Conservation (phyloP, 306 rosid species). For the Cucumis hystrix region DNA sequence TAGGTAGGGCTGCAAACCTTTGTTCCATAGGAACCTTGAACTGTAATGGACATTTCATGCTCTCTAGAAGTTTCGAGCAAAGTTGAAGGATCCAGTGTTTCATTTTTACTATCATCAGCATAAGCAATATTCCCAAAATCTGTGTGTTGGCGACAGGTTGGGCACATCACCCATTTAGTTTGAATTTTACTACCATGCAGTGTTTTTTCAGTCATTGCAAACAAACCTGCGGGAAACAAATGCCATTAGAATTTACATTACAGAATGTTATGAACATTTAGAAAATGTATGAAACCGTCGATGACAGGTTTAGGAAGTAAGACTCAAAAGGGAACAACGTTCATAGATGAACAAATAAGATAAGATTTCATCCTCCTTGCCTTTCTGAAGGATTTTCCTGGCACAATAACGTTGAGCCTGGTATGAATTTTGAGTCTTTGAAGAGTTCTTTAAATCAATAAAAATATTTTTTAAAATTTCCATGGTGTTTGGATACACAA, state of each 20-base stretch:
- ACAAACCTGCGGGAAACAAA: constrained; percentile 48
- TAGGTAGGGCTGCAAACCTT: constrained; percentile 36
- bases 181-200: constrained; percentile 35
- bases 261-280: background rate
- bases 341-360: background rate
- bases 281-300: background rate
- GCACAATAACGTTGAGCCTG: background rate
- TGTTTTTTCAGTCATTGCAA: constrained; percentile 65
- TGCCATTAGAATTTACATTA: background rate
- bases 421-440: background rate
- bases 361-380: background rate
- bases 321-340: background rate
- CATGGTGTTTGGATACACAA: background rate
- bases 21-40: constrained; percentile 87
- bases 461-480: background rate
- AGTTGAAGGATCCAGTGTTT: constrained; percentile 31
- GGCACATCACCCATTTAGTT: constrained; percentile 80
- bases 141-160: constrained; percentile 87
- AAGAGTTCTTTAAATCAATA: background rate
- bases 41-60: constrained; percentile 44
- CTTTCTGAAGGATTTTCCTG: background rate
- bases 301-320: background rate
- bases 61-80: constrained; percentile 30
- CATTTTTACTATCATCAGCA: constrained; percentile 58
- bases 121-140: constrained; percentile 79